Evolutionary conservation across 2,329 filamentous ascomycete genomes (phyloP), one percentile per base, ranked within the genome.

Genomic region (Fusarium sp.): DNA sequence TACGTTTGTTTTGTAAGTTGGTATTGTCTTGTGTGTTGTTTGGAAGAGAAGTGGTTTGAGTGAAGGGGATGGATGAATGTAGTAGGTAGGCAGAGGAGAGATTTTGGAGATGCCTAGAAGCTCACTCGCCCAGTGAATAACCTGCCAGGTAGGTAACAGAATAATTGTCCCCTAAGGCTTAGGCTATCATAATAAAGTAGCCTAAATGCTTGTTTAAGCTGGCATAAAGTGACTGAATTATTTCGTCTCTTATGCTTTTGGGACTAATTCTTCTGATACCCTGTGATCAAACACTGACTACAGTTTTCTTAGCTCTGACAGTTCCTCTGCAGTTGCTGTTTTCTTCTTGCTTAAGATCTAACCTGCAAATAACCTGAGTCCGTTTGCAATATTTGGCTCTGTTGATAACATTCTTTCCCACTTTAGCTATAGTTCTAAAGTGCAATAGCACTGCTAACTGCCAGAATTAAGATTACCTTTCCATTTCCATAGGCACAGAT

Each of bases 371-470:
- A 42, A 25, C 12, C 7, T 46, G 32, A 53, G 40, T 37, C 29
- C 14, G 40, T 24, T 46, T 40, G 13, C 4, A 11, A 20, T 34
- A 22, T 24, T 27, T 29, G 49, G 2, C 49, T n/a, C 25, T 8
- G 37, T 34, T 61, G 5, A 25, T 46, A 29, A 40, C 10, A 6
- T 44, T 68, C 16, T 52, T 7, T 22, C 18, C 24, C 8, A 14
- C 8, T 34, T 68, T 46, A 25, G 25, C n/a, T 14, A n/a, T 42
- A n/a, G 12, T 56, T 69, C n/a, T 44, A 7, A 8, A n/a, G 13
- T 25, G 7, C 22, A 14, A 65, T 69, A 6, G 11, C 29, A 55
- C 57, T 64, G 20, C 41, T 11, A 59, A 64, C 32, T 42, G 11
- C n/a, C 5, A 37, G 18, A 9, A 51, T 16, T 25, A 13, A 10